These are phyloP conservation scores for Triangularia setosa DNA, from an alignment of 2,329 filamentous ascomycete species.

Conservation along the genomic window DNA sequence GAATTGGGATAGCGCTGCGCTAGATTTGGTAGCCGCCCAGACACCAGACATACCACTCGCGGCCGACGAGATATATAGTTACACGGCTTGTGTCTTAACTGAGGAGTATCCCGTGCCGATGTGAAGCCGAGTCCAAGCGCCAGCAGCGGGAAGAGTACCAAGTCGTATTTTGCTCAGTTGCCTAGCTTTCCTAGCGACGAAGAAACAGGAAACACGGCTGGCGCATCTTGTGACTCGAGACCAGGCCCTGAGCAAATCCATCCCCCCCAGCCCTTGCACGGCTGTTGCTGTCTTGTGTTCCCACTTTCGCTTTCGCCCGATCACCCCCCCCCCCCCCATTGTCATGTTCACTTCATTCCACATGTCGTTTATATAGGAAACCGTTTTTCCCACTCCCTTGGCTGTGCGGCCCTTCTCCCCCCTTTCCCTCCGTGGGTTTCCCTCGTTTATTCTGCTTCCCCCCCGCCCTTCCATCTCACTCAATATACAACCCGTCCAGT, in stretches of 20 bases:
- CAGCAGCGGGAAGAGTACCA: conserved; percentile 15
- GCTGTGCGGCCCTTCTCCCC: background rate
- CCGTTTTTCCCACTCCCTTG: background rate
- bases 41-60: conserved; percentile 1
- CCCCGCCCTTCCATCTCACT: background rate
- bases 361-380: conserved; percentile 5
- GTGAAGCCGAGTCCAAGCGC: conserved; percentile 12
- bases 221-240: background rate
- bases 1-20: background rate
- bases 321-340: background rate
- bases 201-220: background rate
- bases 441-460: background rate
- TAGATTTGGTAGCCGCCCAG: conserved; percentile 3
- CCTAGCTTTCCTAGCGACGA: background rate
- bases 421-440: conserved; percentile 1
- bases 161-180: background rate
- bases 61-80: conserved; percentile 5
- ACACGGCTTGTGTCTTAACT: conserved; percentile 3
- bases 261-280: background rate
- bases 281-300: background rate
- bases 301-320: background rate
- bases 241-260: background rate
- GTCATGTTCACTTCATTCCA: background rate
- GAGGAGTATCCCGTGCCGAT: background rate
- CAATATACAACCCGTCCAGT: background rate